phyloP scores from a whole-genome alignment of 805 yeast species.

The Kluyveromyces dobzhanskii region DNA sequence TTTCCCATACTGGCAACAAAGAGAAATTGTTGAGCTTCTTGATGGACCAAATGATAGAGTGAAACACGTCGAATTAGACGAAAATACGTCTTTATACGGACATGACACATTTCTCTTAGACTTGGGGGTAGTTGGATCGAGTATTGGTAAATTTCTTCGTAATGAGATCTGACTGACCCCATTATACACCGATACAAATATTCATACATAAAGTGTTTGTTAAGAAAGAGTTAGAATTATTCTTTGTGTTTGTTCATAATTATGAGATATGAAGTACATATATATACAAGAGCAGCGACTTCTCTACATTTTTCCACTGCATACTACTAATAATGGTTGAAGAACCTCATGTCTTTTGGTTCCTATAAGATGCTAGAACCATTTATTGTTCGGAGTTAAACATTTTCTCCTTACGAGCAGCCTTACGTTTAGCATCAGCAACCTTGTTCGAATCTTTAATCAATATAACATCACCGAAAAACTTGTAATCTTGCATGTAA shows the following conservation, averaged over 20 bases:
- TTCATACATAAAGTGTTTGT: no score
- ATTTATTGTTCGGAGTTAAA: neutral
- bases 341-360: no score
- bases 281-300: no score
- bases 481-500: constrained; percentile 69
- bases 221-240: no score
- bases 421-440: constrained; percentile 38
- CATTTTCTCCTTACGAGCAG: constrained; percentile 38
- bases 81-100: constrained; percentile 73
- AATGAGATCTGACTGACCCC: constrained; percentile 5
- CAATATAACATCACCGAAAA: constrained; percentile 62
- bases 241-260: no score
- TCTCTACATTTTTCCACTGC: no score
- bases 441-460: constrained; percentile 48
- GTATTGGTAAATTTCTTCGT: constrained; percentile 56
- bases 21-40: constrained; percentile 63
- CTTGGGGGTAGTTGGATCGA: constrained; percentile 70
- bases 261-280: no score
- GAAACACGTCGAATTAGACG: constrained; percentile 64
- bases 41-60: constrained; percentile 34
- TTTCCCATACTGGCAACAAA: constrained; percentile 93
- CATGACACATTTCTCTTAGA: constrained; percentile 87
- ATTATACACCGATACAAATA: no score
- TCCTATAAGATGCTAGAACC: no score
- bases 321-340: no score